These are phyloP conservation scores for Sanguinoderma infundibulare DNA, from an alignment of 1,284 basidiomycete genomes.

Conservation along the genomic window DNA sequence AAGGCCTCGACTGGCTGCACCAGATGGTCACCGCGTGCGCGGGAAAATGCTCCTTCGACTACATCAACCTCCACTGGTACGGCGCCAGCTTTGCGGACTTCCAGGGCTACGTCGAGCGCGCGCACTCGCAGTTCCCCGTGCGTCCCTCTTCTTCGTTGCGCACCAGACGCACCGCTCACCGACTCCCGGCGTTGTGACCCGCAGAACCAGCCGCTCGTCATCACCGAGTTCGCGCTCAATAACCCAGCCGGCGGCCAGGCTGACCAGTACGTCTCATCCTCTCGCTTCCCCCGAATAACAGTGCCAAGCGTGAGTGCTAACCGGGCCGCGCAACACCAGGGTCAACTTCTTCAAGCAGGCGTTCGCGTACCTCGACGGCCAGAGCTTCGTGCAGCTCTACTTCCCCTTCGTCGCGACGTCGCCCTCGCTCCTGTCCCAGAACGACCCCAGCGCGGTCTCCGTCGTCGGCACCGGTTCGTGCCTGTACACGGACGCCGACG, in stretches of 20 bases:
- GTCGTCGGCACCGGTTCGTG: conserved; percentile 1
- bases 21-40: conserved; percentile 1
- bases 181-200: no score
- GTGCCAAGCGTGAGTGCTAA: not conserved
- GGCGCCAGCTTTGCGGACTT: not conserved
- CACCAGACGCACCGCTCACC: not conserved
- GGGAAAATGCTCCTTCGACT: not conserved
- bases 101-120: not conserved
- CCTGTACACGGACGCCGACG: not conserved
- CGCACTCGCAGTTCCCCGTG: not conserved
- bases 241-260: not conserved
- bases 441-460: not conserved
- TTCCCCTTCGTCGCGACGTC: conserved; percentile 3
- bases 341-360: conserved; percentile 2
- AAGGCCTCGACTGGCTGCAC: conserved; percentile 2
- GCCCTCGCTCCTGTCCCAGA: not conserved
- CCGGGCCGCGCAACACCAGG: not conserved
- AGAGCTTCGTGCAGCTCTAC: not conserved
- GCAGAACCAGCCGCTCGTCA: not conserved
- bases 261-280: not conserved
- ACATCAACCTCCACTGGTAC: conserved; percentile 3
- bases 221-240: conserved; percentile 1
- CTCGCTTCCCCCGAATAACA: not conserved
- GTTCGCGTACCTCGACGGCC: conserved; percentile 1
- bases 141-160: not conserved